phyloP scores from a whole-genome alignment of 768 basidiomycete species.

The Termitomyces eurrhizus region DNA sequence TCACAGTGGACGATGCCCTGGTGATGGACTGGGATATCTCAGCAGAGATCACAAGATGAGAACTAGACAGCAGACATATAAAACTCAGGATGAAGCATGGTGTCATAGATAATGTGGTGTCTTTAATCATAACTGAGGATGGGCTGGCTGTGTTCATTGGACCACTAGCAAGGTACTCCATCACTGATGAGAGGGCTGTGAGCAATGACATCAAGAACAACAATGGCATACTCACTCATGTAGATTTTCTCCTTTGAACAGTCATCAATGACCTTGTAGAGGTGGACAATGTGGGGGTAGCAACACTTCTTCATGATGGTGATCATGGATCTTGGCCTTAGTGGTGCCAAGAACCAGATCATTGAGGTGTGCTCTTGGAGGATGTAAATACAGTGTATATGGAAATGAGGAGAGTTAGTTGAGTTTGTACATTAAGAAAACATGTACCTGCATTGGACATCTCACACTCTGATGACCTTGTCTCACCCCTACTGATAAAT shows the following conservation, averaged over 20 bases:
- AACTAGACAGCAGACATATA: conserved; percentile 60
- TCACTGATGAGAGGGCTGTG: conserved; percentile 62
- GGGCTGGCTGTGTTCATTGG: conserved; percentile 57
- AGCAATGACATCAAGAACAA: no score
- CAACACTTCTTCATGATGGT: conserved; percentile 98
- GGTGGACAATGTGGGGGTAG: conserved; percentile 84
- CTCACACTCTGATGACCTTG: no score
- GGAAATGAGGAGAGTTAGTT: no score
- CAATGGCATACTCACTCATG: conserved; percentile 55
- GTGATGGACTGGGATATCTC: conserved; percentile 69
- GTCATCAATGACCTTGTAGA: conserved; percentile 96
- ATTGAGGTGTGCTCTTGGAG: no score
- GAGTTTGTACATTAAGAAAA: no score
- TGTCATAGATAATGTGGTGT: conserved; percentile 85
- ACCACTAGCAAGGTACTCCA: conserved; percentile 96
- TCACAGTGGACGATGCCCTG: conserved; percentile 99
- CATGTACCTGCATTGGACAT: no score
- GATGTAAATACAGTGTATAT: no score
- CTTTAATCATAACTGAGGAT: conserved; percentile 82
- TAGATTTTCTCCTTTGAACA: conserved; percentile 83
- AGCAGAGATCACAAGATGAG: neutral
- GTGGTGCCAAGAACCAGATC: conserved; percentile 64
- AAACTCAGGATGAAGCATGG: conserved; percentile 92
- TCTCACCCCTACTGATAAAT: no score
- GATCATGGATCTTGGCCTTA: conserved; percentile 82